Conservation (phyloP, 768 basidiomycete genomes). For the Pluteus cervinus region DNA sequence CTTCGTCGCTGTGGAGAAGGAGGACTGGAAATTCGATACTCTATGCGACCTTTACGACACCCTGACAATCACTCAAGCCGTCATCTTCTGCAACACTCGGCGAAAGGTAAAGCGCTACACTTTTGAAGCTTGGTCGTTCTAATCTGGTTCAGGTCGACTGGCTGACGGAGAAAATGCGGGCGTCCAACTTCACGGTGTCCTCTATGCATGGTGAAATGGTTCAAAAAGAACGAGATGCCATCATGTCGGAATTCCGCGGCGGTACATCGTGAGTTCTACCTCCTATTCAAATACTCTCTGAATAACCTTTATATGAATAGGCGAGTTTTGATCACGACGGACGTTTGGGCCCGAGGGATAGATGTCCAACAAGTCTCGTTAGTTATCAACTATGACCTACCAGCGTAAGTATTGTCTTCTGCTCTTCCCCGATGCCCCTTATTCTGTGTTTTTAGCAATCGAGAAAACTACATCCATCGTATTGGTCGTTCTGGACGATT, state of each 20-base stretch:
- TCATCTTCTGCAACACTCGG: constrained; percentile 98
- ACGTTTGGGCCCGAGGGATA: constrained; percentile 97
- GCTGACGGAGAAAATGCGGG: constrained; percentile 97
- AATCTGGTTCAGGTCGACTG: constrained; percentile 72
- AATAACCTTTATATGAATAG: constrained; percentile 31
- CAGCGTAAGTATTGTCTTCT: constrained; percentile 55
- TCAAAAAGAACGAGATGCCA: constrained; percentile 91
- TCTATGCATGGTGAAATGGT: constrained; percentile 97
- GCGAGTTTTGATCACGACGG: constrained; percentile 92
- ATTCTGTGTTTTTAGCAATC: constrained; percentile 48
- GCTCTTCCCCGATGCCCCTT: constrained; percentile 2
- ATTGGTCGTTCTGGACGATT: constrained; percentile 99
- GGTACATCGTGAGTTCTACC: constrained; percentile 71
- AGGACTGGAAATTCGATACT: constrained; percentile 99
- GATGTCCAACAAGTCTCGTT: constrained; percentile 97
- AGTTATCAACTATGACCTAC: constrained; percentile 96
- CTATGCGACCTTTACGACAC: constrained; percentile 97
- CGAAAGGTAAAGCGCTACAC: constrained; percentile 63
- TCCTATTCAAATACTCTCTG: constrained; percentile 7
- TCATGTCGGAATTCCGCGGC: constrained; percentile 94
- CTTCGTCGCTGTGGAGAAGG: constrained; percentile 98
- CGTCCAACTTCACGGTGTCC: constrained; percentile 98
- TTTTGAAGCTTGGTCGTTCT: not conserved
- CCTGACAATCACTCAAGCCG: constrained; percentile 97
- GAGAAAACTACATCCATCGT: constrained; percentile 99